phyloP scores from a whole-genome alignment of 1,284 basidiomycete genomes.

The Naganishia cerealis region DNA sequence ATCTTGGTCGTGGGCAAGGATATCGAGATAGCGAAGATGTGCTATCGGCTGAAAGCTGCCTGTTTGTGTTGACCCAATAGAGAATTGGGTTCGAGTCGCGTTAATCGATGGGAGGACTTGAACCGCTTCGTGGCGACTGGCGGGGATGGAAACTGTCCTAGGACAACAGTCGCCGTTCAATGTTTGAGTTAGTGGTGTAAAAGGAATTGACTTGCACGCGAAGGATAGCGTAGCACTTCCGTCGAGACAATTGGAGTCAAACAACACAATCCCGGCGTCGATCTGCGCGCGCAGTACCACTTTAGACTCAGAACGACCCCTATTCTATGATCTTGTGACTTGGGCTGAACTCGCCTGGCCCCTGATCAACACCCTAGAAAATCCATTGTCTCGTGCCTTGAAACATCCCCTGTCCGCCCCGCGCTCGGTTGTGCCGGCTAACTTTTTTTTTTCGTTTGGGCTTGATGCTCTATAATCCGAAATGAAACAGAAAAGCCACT shows the following conservation, averaged over 20 bases:
- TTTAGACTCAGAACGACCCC: conserved; percentile 19
- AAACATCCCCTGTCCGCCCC: background rate
- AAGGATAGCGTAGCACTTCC: background rate
- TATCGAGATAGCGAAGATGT: background rate
- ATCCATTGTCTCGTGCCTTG: conserved; percentile 27
- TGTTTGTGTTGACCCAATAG: background rate
- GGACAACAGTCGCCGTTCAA: background rate
- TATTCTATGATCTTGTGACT: conserved; percentile 4
- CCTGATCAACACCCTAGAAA: conserved; percentile 27
- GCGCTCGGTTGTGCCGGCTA: conserved; percentile 11
- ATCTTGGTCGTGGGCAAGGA: too few species aligned
- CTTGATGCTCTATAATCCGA: conserved; percentile 2
- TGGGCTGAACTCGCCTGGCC: background rate
- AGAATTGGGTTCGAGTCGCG: background rate
- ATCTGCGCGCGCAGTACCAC: background rate
- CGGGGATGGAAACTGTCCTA: too few species aligned
- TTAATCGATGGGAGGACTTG: background rate
- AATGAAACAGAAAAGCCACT: background rate
- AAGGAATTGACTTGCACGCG: background rate
- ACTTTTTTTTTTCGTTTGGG: background rate
- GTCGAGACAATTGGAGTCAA: background rate
- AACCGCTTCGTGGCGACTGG: too few species aligned
- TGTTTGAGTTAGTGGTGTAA: background rate
- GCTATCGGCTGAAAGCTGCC: background rate
- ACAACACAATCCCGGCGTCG: conserved; percentile 2